Base-by-base conservation (phyloP, 805 yeast species). In the Wickerhamia fluorescens region DNA sequence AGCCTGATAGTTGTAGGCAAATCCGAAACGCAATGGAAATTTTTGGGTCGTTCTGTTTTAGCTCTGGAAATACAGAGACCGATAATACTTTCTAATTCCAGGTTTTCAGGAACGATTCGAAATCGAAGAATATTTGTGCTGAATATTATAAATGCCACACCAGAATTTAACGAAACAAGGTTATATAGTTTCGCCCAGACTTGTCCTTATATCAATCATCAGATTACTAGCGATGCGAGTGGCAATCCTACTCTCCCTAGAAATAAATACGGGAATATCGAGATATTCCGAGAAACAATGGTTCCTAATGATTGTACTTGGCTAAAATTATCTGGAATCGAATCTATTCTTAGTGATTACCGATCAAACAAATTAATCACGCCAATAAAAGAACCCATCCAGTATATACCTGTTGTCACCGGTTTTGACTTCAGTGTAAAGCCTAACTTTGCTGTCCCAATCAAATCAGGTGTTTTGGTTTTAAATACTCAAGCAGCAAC, bases 21-120 rank as follows among this genome's bases (percentile, higher is more conserved):
- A 32, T 53, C 61, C 2, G 51, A 44, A 24, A 47, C 41, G 12
- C 61, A 54, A 27, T 57, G 63, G 63, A 57, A 53, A 31, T 45
- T 51, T 29, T 30, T 53, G 12, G 63, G 61, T 4, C 32, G 63
- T 20, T 54, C 60, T 9, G 38, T 56, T 6, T 36, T 31, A 20
- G 44, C 41, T 2, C 31, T 26, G 1, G 42, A 52, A 27, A 9
- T 37, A 2, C 34, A 27, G 1, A 27, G 24, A 1, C 51, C 49
- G 3, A 34, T 53, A 4, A 55, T 51, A 28, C 18, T 32, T 1
- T 41, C 51, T 1, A 36, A 15, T 4, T 36, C 44, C 1, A 24
- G 42, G 16, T 20, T 27, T 2, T 53, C 58, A 3, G 34, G 55
- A 20, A 47, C 61, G 2, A 34, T 49, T 5, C 21, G 37, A 21